These are phyloP conservation scores for Suillus paluster DNA, from an alignment of 768 basidiomycete species.

Conservation along the genomic window DNA sequence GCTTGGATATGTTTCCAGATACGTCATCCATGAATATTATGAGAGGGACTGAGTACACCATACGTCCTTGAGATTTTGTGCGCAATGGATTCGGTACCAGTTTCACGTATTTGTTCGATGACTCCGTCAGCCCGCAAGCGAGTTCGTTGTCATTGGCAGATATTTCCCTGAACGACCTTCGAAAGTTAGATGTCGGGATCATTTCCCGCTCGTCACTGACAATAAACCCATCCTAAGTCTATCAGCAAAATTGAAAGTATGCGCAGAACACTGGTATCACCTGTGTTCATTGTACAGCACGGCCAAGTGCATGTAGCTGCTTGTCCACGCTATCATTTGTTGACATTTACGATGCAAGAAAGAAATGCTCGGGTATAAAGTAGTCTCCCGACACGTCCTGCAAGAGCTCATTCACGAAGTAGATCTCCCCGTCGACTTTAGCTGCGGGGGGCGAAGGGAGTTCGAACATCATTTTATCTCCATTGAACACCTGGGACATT, in stretches of 20 bases:
- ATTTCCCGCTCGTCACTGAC: conserved; percentile 14
- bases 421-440: conserved; percentile 17
- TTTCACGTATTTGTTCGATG: neutral
- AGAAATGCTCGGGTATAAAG: conserved; percentile 20
- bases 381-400: conserved; percentile 1
- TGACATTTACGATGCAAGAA: conserved; percentile 7
- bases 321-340: neutral
- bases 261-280: neutral
- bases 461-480: conserved; percentile 33
- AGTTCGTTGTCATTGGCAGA: neutral
- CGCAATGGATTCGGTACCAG: conserved; percentile 23
- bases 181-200: conserved; percentile 11
- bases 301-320: conserved; percentile 5
- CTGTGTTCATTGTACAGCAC: conserved; percentile 13
- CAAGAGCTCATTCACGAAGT: conserved; percentile 30
- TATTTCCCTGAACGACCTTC: conserved; percentile 17
- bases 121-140: conserved; percentile 5
- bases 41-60: conserved; percentile 26
- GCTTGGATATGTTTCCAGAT: conserved; percentile 39
- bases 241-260: neutral
- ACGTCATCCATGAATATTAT: conserved; percentile 42
- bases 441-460: conserved; percentile 33
- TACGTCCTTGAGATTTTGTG: conserved; percentile 19
- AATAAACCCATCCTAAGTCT: conserved; percentile 14
- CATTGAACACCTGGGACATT: conserved; percentile 31